Evolutionary conservation across 2,329 filamentous ascomycete species (phyloP), one percentile per base, ranked within the genome.

Genomic region (Beauveria medogensis): DNA sequence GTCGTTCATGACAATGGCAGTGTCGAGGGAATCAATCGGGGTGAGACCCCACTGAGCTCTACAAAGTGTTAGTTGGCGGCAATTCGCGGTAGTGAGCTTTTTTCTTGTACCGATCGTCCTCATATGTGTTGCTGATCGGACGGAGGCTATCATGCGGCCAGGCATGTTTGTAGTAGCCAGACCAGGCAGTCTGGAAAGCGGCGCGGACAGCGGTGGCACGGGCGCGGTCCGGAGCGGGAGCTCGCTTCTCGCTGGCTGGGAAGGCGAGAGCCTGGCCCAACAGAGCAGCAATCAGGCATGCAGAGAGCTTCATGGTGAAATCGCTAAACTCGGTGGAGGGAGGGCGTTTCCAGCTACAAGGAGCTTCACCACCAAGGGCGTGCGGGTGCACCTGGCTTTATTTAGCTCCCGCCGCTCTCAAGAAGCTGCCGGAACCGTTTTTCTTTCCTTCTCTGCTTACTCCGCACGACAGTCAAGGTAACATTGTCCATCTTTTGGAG

Each of bases 41-140:
- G 87, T 92, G 34, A 90, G 90, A 26, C 91, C 91, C 91, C 91
- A 96, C 59, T 85, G 88, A 68, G 92, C 92, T 64, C 90, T 92
- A 62, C 43, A 24, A 1, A 5, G 16, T 22, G n/a, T 30, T 53
- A 14, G 20, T 22, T 16, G 22, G 30, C 2, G 18, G 12, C 20
- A 10, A n/a, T 7, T 41, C 30, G 24, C 26, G 9, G 12, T 22
- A n/a, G 47, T n/a, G 26, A 50, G 16, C n/a, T 2, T 5, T 5
- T 1, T 16, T n/a, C 3, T 10, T 26, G 10, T 75, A 91, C 89
- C 89, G 82, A 60, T 90, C 89, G 71, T 96, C 86, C 28, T 78
- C 78, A 63, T 75, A 88, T 1, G 73, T 74, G 66, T 91, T 90
- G 46, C 80, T 82, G 16, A 90, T 78, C 0, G 91, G 90, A 63